Evolutionary conservation across 2,329 filamentous ascomycete species (phyloP), one percentile per base, ranked within the genome.

Genomic region (Ophiosphaerella herpotricha): DNA sequence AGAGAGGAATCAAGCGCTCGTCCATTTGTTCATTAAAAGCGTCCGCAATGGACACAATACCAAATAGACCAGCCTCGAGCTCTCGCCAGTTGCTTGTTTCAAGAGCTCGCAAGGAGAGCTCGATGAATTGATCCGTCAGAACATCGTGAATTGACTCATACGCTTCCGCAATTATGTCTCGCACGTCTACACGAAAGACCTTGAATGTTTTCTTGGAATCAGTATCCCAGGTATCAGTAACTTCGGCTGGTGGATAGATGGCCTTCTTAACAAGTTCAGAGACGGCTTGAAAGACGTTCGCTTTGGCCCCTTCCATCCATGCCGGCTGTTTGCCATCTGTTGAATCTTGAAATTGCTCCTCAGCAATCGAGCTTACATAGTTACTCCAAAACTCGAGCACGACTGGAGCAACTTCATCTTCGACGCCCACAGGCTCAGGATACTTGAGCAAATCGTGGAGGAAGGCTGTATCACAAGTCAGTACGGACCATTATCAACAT

Each of bases 361-460:
- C 52, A 79, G 82, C 77, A 85, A 77, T 79, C 11, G 83, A 82
- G 71, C 91, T 89, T 5, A 89, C 83, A 66, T 87, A 91, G 1
- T 84, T 86, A 14, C 84, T 87, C 90, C 90, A 94, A 67, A 94
- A 93, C 62, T 94, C 89, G 12, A 93, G 79, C 1, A 86, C 84
- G 1, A 85, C 83, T 0, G 89, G 82, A 47, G 90, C 91, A 9
- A 91, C 84, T 55, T 84, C 85, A 62, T 94, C 88, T 47, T 93
- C 89, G 4, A 82, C 82, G 1, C 86, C 85, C 1, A 88, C 83
- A 60, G 84, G 82, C 1, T 89, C 89, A 11, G 84, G 78, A 11
- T 85, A 82, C 16, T 80, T 80, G 21, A 92, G 77, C 5, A 94
- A 79, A 4, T 85, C 83, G 52, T 82, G 84, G n/a, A 90, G 76